Percentiles rank a stretch among this genome's conserved stretches.
Conservation (phyloP, 2,329 filamentous ascomycete species). For the Chrysoporthe deuterocubensis region DNA sequence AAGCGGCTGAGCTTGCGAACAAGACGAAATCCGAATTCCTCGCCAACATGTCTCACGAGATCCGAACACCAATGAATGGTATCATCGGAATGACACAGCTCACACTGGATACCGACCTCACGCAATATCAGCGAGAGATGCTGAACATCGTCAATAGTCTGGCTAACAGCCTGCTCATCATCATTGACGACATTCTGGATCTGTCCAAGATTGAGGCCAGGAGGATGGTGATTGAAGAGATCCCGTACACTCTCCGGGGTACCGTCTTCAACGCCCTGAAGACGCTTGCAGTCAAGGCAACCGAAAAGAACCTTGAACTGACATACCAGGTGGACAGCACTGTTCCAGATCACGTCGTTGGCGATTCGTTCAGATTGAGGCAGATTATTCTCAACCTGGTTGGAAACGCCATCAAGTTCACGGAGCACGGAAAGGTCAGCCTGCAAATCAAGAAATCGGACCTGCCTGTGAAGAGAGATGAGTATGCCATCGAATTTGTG, state of each 20-base stretch:
- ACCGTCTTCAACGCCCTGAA: slow-evolving; percentile 98
- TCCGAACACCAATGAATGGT: slow-evolving; percentile 95
- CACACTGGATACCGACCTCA: slow-evolving; percentile 91
- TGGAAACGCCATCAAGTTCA: slow-evolving; percentile 99
- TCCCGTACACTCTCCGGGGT: slow-evolving; percentile 90
- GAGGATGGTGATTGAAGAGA: slow-evolving; percentile 97
- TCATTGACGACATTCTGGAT: slow-evolving; percentile 85
- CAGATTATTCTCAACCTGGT: slow-evolving; percentile 98
- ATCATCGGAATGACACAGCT: slow-evolving; percentile 98
- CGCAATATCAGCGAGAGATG: slow-evolving; percentile 96
- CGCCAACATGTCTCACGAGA: slow-evolving; percentile 99
- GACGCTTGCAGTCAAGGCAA: slow-evolving; percentile 94
- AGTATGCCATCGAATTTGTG: slow-evolving; percentile 94
- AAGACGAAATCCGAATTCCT: slow-evolving; percentile 98
- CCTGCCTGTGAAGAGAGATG: slow-evolving; percentile 69
- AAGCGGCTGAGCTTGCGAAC: slow-evolving; percentile 94
- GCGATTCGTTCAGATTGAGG: slow-evolving; percentile 92
- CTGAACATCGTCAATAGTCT: slow-evolving; percentile 97
- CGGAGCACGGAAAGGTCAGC: slow-evolving; percentile 93
- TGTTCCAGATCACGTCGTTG: slow-evolving; percentile 92
- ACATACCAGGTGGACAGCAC: slow-evolving; percentile 93
- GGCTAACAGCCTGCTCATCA: slow-evolving; percentile 93
- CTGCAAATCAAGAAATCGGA: slow-evolving; percentile 77
- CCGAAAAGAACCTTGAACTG: slow-evolving; percentile 91
- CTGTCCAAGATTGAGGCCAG: slow-evolving; percentile 88